Evolutionary conservation across 176 grass and related monocot species (phyloP).

Genomic region (Musa schizocarpa): DNA sequence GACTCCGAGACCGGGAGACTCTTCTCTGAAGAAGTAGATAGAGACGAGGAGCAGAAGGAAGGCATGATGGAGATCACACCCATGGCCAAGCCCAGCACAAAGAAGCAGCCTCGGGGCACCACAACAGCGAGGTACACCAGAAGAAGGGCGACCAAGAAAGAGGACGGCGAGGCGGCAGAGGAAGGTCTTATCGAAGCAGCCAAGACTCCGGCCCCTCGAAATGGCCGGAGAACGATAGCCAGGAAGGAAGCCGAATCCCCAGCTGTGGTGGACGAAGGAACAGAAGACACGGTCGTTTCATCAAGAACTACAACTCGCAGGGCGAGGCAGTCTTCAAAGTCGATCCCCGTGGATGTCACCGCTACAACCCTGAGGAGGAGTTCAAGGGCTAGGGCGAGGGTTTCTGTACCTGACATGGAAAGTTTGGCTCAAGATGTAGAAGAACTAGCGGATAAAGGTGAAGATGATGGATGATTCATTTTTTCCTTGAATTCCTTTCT

Average conservation of each 20-base stretch:
- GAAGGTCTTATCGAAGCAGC: background rate
- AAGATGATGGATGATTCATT: background rate
- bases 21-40: slow-evolving; percentile 28
- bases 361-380: slow-evolving; percentile 18
- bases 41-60: background rate
- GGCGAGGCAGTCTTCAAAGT: slow-evolving; percentile 18
- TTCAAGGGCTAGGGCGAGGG: background rate
- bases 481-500: background rate
- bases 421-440: slow-evolving; percentile 38
- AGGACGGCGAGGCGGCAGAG: background rate
- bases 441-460: slow-evolving; percentile 10
- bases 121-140: background rate
- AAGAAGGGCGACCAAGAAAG: slow-evolving; percentile 4
- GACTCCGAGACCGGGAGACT: slow-evolving; percentile 39
- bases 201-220: slow-evolving; percentile 18
- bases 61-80: slow-evolving; percentile 24
- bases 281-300: background rate
- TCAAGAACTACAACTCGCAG: background rate
- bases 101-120: slow-evolving; percentile 14
- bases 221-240: background rate
- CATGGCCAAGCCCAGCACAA: slow-evolving; percentile 28
- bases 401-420: slow-evolving; percentile 11
- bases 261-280: slow-evolving; percentile 7
- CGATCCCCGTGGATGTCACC: background rate
- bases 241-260: slow-evolving; percentile 10